Evolutionary conservation across 345 rosid species (phyloP), one percentile per base, ranked within the genome.

Genomic region (Gossypium sturtianum): DNA sequence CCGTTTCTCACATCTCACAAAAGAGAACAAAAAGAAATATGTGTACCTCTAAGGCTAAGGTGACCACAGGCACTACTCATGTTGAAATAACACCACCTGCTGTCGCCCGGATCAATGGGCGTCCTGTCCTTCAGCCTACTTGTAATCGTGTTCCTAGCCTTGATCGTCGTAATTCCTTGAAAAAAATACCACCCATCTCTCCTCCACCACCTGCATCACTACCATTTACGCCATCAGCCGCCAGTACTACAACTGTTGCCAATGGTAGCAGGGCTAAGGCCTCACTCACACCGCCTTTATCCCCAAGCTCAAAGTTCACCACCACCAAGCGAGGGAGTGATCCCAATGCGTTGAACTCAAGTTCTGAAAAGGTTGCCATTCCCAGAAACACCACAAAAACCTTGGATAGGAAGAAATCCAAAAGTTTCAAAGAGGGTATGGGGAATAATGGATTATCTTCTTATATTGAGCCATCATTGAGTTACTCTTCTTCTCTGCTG

Each of bases 81-180:
- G 41, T 80, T 51, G 83, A 86, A 12, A 45, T 47, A 0, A 57
- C 79, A 11, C 48, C 79, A 11, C 74, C 77, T 12, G 27, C 64
- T 29, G 73, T 76, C 38, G 75, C 87, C 41, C 82, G 77, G 70
- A 84, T 88, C 78, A 85, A 86, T 51, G 92, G 90, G 74, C 81
- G 90, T 9, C 87, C 89, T 0, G 92, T 89, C 38, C 90, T 89
- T 76, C 92, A 87, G 27, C 90, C 89, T 9, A 85, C 86, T 51
- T 86, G 85, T 66, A 87, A 86, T 43, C 84, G 81, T 66, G 85
- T 81, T 56, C 76, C 84, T 44, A 77, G 66, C 54, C 27, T 75
- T 25, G 79, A 81, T 27, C 71, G 80, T 41, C 84, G 77, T 13
- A 78, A 77, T 77, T 82, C 84, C 0, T 48, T 80, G 10, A 80